A percentile compares a stretch with the other conserved stretches of the same genome.
Conservation (phyloP, 306 rosid genomes). For the Cotoneaster glaucophyllus region DNA sequence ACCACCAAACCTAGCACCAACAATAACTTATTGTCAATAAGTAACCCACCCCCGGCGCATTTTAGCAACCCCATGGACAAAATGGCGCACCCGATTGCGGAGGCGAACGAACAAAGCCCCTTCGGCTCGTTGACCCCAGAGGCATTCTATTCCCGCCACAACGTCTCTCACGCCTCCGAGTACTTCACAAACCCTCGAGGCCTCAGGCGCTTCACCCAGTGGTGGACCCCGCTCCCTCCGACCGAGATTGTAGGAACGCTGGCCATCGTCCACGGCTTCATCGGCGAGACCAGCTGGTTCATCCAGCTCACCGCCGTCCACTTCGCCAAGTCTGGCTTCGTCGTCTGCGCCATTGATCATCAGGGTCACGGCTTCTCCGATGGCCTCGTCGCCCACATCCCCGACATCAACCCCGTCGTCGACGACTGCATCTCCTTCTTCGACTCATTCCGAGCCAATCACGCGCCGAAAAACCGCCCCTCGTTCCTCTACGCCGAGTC, state of each 20-base stretch:
- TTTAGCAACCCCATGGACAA: neutral
- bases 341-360: conserved; percentile 88
- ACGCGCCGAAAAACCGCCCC: conserved; percentile 43
- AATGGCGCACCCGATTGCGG: conserved; percentile 81
- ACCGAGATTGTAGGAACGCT: conserved; percentile 40
- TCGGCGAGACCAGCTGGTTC: conserved; percentile 95
- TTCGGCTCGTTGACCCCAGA: conserved; percentile 57
- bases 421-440: conserved; percentile 80
- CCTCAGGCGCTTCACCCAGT: conserved; percentile 78
- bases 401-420: conserved; percentile 81
- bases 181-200: conserved; percentile 65
- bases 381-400: conserved; percentile 75
- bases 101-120: conserved; percentile 72
- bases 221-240: conserved; percentile 86
- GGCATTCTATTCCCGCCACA: conserved; percentile 77
- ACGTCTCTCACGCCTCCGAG: conserved; percentile 65
- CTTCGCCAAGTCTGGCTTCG: conserved; percentile 74
- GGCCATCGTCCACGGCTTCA: conserved; percentile 83
- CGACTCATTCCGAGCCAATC: conserved; percentile 47
- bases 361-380: conserved; percentile 99
- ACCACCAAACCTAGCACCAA: neutral
- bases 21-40: too few relatives aligned
- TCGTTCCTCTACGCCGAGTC: conserved; percentile 84
- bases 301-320: conserved; percentile 80
- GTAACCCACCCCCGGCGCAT: neutral